Evolutionary conservation across 495 filamentous ascomycete genomes (phyloP).

Genomic region (Stereocaulon alpinum): DNA sequence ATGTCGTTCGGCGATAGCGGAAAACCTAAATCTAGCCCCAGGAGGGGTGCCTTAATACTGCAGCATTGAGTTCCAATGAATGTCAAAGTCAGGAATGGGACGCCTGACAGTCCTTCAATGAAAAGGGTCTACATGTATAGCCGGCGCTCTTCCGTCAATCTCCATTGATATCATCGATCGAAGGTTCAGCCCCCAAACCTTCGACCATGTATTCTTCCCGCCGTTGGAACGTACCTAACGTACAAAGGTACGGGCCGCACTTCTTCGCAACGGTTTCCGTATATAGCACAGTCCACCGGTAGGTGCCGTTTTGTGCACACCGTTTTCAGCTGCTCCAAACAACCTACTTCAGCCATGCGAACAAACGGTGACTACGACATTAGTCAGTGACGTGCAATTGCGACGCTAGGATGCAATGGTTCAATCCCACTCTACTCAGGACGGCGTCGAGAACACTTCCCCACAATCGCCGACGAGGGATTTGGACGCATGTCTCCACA

Average conservation of each 20-base stretch:
- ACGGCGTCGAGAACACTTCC: not conserved
- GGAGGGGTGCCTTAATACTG: no score
- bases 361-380: no score
- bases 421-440: no score
- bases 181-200: not conserved
- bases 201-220: not conserved
- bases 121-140: no score
- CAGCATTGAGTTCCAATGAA: no score
- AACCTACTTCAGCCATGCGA: no score
- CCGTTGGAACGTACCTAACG: not conserved
- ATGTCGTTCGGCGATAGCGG: no score
- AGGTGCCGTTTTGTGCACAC: not conserved
- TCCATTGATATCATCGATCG: not conserved
- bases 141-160: no score
- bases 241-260: slow-evolving; percentile 2
- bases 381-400: not conserved
- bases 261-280: not conserved
- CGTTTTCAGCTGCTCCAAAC: not conserved
- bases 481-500: not conserved
- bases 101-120: no score
- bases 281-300: not conserved
- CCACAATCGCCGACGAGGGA: not conserved
- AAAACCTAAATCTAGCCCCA: no score
- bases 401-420: not conserved
- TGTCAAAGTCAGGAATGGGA: no score